phyloP scores from a whole-genome alignment of 2,329 filamentous ascomycete genomes.

The Blumeria graminis region DNA sequence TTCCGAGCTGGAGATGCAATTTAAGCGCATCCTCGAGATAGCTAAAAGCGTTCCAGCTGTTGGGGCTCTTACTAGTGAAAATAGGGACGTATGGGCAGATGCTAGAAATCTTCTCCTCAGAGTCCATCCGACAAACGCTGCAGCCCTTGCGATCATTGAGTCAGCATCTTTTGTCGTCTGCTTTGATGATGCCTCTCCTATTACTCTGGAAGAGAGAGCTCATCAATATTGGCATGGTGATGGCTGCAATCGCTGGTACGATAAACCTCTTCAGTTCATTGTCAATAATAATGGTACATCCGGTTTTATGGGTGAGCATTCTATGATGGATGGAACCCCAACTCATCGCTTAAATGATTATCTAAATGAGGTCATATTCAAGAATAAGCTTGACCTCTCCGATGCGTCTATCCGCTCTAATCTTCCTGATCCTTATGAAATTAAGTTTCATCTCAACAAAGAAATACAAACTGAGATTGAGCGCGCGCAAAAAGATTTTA shows the following conservation, averaged over 20 bases:
- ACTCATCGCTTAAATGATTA: constrained; percentile 95
- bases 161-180: constrained; percentile 78
- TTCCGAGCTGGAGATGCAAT: constrained; percentile 73
- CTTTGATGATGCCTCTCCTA: constrained; percentile 71
- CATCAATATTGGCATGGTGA: constrained; percentile 98
- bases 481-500: constrained; percentile 56
- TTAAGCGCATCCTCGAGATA: constrained; percentile 58
- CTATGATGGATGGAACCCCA: constrained; percentile 98
- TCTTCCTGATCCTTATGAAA: constrained; percentile 53
- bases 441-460: constrained; percentile 57
- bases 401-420: constrained; percentile 48
- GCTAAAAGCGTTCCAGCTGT: constrained; percentile 52
- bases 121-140: constrained; percentile 56
- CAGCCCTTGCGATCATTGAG: constrained; percentile 59
- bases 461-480: constrained; percentile 57
- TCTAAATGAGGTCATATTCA: constrained; percentile 74
- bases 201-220: constrained; percentile 86
- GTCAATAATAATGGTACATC: constrained; percentile 94
- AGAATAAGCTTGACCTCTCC: constrained; percentile 80
- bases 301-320: constrained; percentile 96
- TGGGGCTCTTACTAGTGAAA: constrained; percentile 69
- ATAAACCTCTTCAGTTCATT: constrained; percentile 96
- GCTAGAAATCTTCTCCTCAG: constrained; percentile 53
- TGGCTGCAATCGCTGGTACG: constrained; percentile 85
- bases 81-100: constrained; percentile 81